Base-by-base conservation (phyloP, 2,329 filamentous ascomycete genomes). In the Arthrobotrys musiformis region DNA sequence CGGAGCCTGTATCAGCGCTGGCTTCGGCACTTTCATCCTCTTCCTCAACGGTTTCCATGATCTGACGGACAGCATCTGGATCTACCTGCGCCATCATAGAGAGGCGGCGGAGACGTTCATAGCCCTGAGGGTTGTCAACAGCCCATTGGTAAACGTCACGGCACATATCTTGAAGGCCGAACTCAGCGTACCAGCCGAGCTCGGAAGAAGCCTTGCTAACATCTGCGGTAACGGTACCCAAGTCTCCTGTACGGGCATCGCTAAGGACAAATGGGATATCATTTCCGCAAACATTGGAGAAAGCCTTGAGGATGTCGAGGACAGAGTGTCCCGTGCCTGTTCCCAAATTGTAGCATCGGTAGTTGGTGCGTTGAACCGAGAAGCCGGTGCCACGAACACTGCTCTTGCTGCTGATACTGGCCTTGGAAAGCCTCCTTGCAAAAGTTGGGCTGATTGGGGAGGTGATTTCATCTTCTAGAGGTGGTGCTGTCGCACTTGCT, bases 241-340 rank as follows among this genome's bases (percentile, higher is more conserved):
- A 84, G 77, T 86, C 85, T 2, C 85, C 85, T 11, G 81, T 81
- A 42, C 85, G 81, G n/a, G 84, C 81, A 6, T 82, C 83, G 2
- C 82, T 82, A 56, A 82, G 80, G n/a, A 82, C 79, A 33, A 83
- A 82, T 1, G 84, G 84, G 19, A 86, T 85, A 2, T 81, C 70
- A 48, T 79, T 80, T 17, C 81, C 81, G 1, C 83, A 83, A 0
- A 84, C 84, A 2, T 75, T 78, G 70, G 85, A 83, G 75, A 85
- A 83, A 30, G 83, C 84, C 40, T 79, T 79, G 19, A 86, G 83
- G 4, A 85, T 84, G 66, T 86, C 85, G 13, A 83, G 81, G 1
- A 86, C 85, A 0, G 85, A 86, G 7, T 84, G 84, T 3, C 85
- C 85, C 33, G 81, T 84, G n/a, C 85, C 86, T 5, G 84, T 85